Evolutionary conservation across 441 rosid species (phyloP), one percentile per base, ranked within the genome.

Genomic region (Euphorbia corollata): DNA sequence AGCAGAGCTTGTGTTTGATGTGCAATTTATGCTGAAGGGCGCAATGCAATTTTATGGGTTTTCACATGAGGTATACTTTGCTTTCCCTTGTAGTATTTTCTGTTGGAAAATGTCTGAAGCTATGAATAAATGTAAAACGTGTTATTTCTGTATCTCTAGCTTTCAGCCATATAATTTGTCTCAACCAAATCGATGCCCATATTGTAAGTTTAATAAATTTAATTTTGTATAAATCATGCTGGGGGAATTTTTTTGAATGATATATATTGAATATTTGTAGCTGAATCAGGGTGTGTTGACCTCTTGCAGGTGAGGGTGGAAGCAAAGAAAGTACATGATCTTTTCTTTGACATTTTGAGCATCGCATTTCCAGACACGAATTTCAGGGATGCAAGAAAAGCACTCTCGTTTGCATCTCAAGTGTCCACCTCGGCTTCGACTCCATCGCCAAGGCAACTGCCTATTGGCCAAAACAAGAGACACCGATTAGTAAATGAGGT

Each of bases 271-370:
- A 24, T 56, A 36, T 45, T 38, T n/a, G 50, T 39, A 9, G 24
- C 55, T 54, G 58, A 51, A 64, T 74, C 71, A 71, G 22, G 60
- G 63, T 59, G 23, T 53, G 27, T 39, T 71, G 64, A 24, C 55
- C 22, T 65, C 67, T 50, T 61, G 74, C 91, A 94, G 99, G 98
- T 92, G 65, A 83, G 96, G 73, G 80, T 96, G 61, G 99, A 95
- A 83, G 99, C 95, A 51, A 86, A 86, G 74, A 95, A 95, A 79
- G 99, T 95, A 48, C 99, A 95, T 56, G 94, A 92, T 82, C 89
- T 95, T 69, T 90, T 95, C 82, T 95, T 95, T 51, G 99, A 95
- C 77, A 72, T 92, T 71, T 83, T 95, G 87, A 95, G 87, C 85
- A 90, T 86, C 68, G 87, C 91, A 71, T 95, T 95, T 76, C 95